Percentiles rank a stretch among this genome's conserved stretches.
phyloP scores from a whole-genome alignment of 495 filamentous ascomycete genomes.

The Penicillium paxilli region DNA sequence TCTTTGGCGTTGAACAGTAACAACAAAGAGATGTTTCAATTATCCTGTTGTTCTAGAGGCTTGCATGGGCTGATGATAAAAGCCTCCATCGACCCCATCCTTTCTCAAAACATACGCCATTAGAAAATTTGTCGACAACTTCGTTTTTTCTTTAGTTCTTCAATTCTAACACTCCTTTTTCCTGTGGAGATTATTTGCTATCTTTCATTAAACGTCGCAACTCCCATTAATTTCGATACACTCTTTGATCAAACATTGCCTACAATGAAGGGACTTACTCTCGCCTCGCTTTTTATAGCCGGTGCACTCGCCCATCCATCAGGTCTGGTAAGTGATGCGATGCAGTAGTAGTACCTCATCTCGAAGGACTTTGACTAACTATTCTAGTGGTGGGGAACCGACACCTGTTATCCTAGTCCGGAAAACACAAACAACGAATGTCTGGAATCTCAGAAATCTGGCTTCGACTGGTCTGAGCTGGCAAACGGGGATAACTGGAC shows the following conservation, averaged over 20 bases:
- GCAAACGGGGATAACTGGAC: slow-evolving; percentile 54
- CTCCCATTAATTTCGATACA: not conserved
- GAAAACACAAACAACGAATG: slow-evolving; percentile 79
- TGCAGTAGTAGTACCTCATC: not conserved
- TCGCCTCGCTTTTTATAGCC: slow-evolving; percentile 20
- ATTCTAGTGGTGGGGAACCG: slow-evolving; percentile 54
- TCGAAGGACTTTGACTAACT: slow-evolving; percentile 6
- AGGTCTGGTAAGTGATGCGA: slow-evolving; percentile 26
- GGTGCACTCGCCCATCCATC: slow-evolving; percentile 32
- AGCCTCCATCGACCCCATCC: too few species aligned
- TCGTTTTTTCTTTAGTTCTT: slow-evolving; percentile 8
- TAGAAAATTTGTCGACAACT: slow-evolving; percentile 10
- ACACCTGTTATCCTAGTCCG: slow-evolving; percentile 65
- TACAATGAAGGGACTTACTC: slow-evolving; percentile 22
- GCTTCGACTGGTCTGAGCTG: slow-evolving; percentile 74
- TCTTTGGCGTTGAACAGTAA: not conserved
- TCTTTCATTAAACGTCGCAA: slow-evolving; percentile 19
- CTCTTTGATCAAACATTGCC: not conserved
- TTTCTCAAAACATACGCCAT: not conserved
- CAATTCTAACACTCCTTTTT: not conserved
- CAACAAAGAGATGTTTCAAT: not conserved
- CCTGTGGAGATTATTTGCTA: slow-evolving; percentile 9
- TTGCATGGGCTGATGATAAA: too few species aligned
- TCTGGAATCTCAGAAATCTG: slow-evolving; percentile 57
- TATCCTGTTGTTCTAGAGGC: not conserved